phyloP scores from a whole-genome alignment of 1,139 yeast species.

The Spathaspora jeffriesii region DNA sequence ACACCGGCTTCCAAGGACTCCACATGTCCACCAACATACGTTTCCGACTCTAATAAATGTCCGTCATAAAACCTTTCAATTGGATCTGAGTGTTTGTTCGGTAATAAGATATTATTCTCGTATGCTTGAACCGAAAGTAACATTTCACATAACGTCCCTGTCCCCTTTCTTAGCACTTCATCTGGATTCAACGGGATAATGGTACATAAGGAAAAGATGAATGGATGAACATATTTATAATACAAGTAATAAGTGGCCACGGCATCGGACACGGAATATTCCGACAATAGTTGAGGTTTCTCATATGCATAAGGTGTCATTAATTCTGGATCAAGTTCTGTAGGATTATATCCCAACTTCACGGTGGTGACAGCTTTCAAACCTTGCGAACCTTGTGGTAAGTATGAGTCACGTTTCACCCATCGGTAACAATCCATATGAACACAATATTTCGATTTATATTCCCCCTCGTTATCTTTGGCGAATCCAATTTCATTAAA shows the following conservation, averaged over 20 bases:
- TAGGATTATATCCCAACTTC: slow-evolving; percentile 94
- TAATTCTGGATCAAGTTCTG: slow-evolving; percentile 94
- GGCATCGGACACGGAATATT: slow-evolving; percentile 98
- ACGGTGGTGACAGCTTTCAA: slow-evolving; percentile 97
- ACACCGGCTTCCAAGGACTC: slow-evolving; percentile 98
- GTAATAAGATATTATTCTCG: slow-evolving; percentile 71
- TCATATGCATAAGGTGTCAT: slow-evolving; percentile 98
- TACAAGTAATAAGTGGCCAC: slow-evolving; percentile 97
- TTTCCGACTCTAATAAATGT: slow-evolving; percentile 90
- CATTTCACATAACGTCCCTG: slow-evolving; percentile 99
- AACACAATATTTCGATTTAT: slow-evolving; percentile 87
- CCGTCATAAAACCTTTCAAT: slow-evolving; percentile 93
- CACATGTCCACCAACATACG: slow-evolving; percentile 99
- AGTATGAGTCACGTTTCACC: slow-evolving; percentile 98
- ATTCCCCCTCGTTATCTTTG: slow-evolving; percentile 87
- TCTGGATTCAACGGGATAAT: slow-evolving; percentile 97
- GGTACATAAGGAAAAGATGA: slow-evolving; percentile 92
- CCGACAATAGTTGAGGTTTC: slow-evolving; percentile 89
- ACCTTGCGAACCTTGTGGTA: slow-evolving; percentile 99
- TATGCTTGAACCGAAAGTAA: slow-evolving; percentile 96
- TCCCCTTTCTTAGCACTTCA: slow-evolving; percentile 94
- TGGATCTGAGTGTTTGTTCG: slow-evolving; percentile 93
- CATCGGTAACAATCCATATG: slow-evolving; percentile 99
- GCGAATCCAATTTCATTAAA: slow-evolving; percentile 94
- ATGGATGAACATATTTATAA: slow-evolving; percentile 97